A percentile compares a stretch with the other conserved stretches of the same genome.
Conservation (phyloP, 495 filamentous ascomycete genomes). For the Annulohypoxylon moriforme region DNA sequence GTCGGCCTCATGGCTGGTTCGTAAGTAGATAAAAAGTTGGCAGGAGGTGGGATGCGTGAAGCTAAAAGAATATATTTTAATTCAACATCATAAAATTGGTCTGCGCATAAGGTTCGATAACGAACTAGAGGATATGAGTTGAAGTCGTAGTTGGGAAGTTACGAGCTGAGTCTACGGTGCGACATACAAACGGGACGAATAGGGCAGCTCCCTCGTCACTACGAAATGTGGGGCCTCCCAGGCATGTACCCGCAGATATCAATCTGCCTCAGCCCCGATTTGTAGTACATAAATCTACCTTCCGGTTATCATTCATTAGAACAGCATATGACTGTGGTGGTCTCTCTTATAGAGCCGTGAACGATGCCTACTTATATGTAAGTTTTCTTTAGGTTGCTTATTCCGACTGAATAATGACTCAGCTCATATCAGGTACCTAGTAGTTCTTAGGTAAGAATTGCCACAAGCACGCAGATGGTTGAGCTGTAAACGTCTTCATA, state of each 20-base stretch:
- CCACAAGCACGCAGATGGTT: not conserved
- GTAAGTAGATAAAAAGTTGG: not conserved
- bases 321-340: not conserved
- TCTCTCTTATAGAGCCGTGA: not conserved
- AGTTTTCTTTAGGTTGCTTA: not conserved
- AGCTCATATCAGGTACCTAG: not conserved
- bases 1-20: conserved; percentile 4
- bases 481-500: not conserved
- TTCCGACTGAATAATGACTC: not conserved
- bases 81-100: not conserved
- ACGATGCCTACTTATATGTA: not conserved
- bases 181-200: not conserved
- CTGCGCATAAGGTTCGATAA: not conserved
- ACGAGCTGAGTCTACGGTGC: not conserved
- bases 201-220: not conserved
- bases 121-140: not conserved
- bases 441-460: not conserved
- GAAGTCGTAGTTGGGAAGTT: not conserved
- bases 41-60: not conserved
- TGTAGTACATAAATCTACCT: not conserved
- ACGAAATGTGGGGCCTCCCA: not conserved
- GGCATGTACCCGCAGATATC: not conserved
- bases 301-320: not conserved
- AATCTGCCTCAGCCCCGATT: not conserved
- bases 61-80: not conserved